Percentiles rank a stretch among this genome's conserved stretches.
phyloP scores from a whole-genome alignment of 2,329 filamentous ascomycete genomes.

The Chaetomiaceae sp. region DNA sequence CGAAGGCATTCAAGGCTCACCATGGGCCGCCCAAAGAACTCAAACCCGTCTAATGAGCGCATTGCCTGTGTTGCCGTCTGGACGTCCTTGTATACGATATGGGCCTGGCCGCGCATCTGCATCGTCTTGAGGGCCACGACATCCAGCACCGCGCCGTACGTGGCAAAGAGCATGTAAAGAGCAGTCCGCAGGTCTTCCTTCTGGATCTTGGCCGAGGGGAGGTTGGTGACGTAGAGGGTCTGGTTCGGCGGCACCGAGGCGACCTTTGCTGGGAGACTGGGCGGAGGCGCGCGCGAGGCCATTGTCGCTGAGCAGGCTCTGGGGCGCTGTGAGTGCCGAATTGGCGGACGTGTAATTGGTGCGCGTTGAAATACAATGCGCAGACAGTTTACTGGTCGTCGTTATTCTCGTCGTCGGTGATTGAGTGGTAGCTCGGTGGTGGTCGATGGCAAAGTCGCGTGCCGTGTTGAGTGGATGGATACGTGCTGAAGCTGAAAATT shows the following conservation, averaged over 20 bases:
- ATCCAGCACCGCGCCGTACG: conserved; percentile 88
- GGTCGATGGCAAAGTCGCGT: neutral
- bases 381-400: no score
- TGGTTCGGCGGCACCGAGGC: conserved; percentile 64
- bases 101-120: conserved; percentile 95
- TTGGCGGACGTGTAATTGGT: no score
- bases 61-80: conserved; percentile 92
- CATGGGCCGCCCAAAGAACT: conserved; percentile 80
- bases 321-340: neutral
- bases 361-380: no score
- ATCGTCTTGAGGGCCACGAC: conserved; percentile 82
- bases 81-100: conserved; percentile 83
- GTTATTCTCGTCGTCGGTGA: no score
- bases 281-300: conserved; percentile 31
- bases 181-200: conserved; percentile 82
- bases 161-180: conserved; percentile 90
- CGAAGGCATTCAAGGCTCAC: conserved; percentile 45
- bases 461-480: neutral
- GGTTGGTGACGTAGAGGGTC: conserved; percentile 83
- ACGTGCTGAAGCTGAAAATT: conserved; percentile 3
- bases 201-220: conserved; percentile 79
- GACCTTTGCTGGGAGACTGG: conserved; percentile 37
- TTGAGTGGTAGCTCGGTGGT: neutral
- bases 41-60: conserved; percentile 78
- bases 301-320: conserved; percentile 36